Percentiles rank a stretch among this genome's conserved stretches.
phyloP scores from a whole-genome alignment of 768 basidiomycete genomes.

The Mycena belliarum region DNA sequence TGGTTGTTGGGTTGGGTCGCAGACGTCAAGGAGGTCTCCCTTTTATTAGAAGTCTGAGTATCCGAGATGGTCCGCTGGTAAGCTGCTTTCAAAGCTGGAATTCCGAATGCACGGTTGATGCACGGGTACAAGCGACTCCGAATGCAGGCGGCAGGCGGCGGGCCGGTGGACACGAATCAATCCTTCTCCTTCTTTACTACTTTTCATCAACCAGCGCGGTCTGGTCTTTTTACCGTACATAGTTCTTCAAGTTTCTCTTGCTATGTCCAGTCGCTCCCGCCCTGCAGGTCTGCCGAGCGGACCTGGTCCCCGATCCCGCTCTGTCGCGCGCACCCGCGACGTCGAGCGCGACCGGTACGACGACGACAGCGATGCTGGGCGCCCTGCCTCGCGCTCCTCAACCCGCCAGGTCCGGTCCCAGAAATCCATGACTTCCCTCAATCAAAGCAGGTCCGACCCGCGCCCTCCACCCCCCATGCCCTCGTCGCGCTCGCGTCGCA shows the following conservation, averaged over 20 bases:
- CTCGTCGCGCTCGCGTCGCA: slow-evolving; percentile 19
- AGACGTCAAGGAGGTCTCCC: too few relatives aligned
- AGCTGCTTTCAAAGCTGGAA: not conserved
- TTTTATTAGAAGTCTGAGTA: too few relatives aligned
- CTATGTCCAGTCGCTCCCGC: slow-evolving; percentile 24
- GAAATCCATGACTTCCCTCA: slow-evolving; percentile 24
- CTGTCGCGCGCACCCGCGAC: slow-evolving; percentile 21
- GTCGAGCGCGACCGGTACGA: slow-evolving; percentile 12
- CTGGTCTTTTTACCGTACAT: slow-evolving; percentile 18
- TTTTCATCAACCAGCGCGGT: slow-evolving; percentile 11
- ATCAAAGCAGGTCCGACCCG: slow-evolving; percentile 2
- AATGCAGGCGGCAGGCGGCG: too few relatives aligned
- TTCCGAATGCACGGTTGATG: not conserved
- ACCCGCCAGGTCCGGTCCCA: slow-evolving; percentile 26
- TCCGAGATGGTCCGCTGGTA: too few relatives aligned
- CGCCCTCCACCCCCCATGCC: slow-evolving; percentile 14
- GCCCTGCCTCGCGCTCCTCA: slow-evolving; percentile 10
- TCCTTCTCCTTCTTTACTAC: too few relatives aligned
- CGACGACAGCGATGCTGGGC: slow-evolving; percentile 11
- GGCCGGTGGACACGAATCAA: too few relatives aligned
- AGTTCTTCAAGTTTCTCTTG: slow-evolving; percentile 4
- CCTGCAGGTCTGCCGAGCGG: slow-evolving; percentile 39
- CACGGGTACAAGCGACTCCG: too few relatives aligned
- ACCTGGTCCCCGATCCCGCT: slow-evolving; percentile 41
- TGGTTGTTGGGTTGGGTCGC: not conserved